phyloP scores from a whole-genome alignment of 2,329 filamentous ascomycete genomes.

The Scedosporium aurantiacum region DNA sequence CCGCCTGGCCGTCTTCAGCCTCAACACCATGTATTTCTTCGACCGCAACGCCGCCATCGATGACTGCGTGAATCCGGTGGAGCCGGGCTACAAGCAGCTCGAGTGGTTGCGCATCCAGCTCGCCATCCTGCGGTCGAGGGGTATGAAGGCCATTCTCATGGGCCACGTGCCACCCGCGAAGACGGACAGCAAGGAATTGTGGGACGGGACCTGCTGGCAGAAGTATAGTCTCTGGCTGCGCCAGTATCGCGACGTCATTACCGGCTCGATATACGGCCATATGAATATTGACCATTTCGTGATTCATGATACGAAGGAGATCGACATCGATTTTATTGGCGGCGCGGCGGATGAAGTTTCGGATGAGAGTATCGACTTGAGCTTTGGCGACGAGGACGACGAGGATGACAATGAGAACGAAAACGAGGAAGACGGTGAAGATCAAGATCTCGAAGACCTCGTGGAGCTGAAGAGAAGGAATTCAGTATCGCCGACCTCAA shows the following conservation, averaged over 20 bases:
- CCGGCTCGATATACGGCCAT: slow-evolving; percentile 73
- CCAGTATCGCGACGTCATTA: slow-evolving; percentile 83
- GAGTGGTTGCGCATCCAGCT: slow-evolving; percentile 92
- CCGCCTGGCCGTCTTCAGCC: slow-evolving; percentile 76
- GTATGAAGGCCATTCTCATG: slow-evolving; percentile 89
- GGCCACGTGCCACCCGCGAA: slow-evolving; percentile 90
- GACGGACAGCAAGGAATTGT: slow-evolving; percentile 72
- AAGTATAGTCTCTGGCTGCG: slow-evolving; percentile 87
- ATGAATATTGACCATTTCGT: slow-evolving; percentile 99
- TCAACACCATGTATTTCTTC: slow-evolving; percentile 97
- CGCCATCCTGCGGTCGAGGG: slow-evolving; percentile 65
- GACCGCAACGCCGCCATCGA: slow-evolving; percentile 88
- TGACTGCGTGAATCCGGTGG: slow-evolving; percentile 65
- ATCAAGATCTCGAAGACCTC: neutral
- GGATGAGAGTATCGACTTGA: slow-evolving; percentile 65
- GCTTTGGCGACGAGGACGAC: slow-evolving; percentile 36
- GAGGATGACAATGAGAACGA: slow-evolving; percentile 7
- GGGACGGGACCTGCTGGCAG: slow-evolving; percentile 98
- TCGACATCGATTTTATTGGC: slow-evolving; percentile 40
- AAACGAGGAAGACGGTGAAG: slow-evolving; percentile 38
- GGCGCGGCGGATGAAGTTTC: neutral
- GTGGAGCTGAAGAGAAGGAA: neutral
- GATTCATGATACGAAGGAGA: slow-evolving; percentile 71
- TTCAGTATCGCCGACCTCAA: neutral
- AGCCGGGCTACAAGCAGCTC: slow-evolving; percentile 89